Percentiles rank a stretch among this genome's conserved stretches.
Conservation (phyloP, 495 filamentous ascomycete species). For the Choiromyces venosus region DNA sequence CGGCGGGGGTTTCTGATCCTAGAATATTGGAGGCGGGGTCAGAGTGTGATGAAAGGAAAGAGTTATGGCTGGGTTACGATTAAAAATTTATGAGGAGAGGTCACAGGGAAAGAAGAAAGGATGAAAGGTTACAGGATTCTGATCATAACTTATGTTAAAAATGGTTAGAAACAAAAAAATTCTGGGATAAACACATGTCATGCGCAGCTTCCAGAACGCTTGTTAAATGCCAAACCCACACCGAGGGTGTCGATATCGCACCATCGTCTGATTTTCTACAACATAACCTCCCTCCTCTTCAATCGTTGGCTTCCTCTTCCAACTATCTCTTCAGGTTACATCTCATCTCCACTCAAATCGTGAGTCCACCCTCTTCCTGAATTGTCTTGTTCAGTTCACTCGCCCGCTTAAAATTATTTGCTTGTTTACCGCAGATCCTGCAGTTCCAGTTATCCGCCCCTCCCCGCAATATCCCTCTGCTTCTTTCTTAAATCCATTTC, state of each 20-base stretch:
- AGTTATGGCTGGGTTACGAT: conserved; percentile 1
- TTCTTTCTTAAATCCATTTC: background rate
- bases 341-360: background rate
- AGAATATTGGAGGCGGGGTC: background rate
- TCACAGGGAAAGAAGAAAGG: background rate
- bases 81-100: background rate
- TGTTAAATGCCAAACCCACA: background rate
- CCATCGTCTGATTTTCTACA: background rate
- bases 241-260: background rate
- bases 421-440: background rate
- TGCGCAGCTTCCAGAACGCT: background rate
- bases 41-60: background rate
- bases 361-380: background rate
- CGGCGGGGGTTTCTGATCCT: background rate
- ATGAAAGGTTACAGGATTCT: background rate
- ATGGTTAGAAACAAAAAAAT: background rate
- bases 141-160: background rate
- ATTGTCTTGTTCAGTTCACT: background rate
- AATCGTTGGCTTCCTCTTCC: background rate
- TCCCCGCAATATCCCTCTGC: background rate
- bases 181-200: conserved; percentile 1
- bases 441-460: background rate
- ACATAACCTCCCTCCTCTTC: background rate
- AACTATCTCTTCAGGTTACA: background rate
- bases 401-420: background rate